Conservation (phyloP, 768 basidiomycete genomes). For the Scleroderma bovista region DNA sequence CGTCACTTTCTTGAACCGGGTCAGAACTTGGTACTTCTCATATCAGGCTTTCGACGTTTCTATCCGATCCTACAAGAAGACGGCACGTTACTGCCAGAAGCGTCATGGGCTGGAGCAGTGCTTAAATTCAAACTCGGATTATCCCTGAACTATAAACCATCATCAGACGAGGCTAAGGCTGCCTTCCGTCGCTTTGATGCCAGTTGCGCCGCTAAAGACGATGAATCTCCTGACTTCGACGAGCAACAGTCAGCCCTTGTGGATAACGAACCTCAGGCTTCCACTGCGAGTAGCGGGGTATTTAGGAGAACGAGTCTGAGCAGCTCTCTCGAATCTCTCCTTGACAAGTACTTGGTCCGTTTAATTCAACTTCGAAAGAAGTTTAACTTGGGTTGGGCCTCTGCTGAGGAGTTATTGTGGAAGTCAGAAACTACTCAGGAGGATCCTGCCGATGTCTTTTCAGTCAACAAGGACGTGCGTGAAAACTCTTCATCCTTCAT, state of each 20-base stretch:
- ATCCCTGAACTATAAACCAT: slow-evolving; percentile 55
- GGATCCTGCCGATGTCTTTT: slow-evolving; percentile 35
- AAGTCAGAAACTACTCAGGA: slow-evolving; percentile 42
- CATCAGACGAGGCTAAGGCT: slow-evolving; percentile 41
- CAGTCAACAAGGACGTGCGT: slow-evolving; percentile 27
- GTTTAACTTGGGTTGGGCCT: slow-evolving; percentile 62
- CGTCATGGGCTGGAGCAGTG: slow-evolving; percentile 29
- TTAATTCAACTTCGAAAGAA: slow-evolving; percentile 47
- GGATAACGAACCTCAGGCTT: slow-evolving; percentile 14
- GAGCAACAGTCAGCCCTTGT: neutral
- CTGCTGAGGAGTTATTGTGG: slow-evolving; percentile 50
- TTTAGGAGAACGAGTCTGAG: slow-evolving; percentile 64
- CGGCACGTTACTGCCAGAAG: slow-evolving; percentile 34
- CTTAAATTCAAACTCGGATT: slow-evolving; percentile 61
- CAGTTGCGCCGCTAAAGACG: slow-evolving; percentile 18
- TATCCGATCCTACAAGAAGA: slow-evolving; percentile 49
- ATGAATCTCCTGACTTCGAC: slow-evolving; percentile 1
- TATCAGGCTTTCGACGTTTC: slow-evolving; percentile 47
- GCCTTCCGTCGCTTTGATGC: slow-evolving; percentile 47
- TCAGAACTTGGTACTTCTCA: slow-evolving; percentile 59
- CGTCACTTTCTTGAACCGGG: slow-evolving; percentile 50
- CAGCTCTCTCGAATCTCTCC: slow-evolving; percentile 53
- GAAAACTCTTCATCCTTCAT: neutral
- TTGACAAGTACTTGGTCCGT: slow-evolving; percentile 51
- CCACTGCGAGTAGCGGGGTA: slow-evolving; percentile 31